Evolutionary conservation across 495 filamentous ascomycete genomes (phyloP), one percentile per base, ranked within the genome.

Genomic region (Hypoxylon rickii): DNA sequence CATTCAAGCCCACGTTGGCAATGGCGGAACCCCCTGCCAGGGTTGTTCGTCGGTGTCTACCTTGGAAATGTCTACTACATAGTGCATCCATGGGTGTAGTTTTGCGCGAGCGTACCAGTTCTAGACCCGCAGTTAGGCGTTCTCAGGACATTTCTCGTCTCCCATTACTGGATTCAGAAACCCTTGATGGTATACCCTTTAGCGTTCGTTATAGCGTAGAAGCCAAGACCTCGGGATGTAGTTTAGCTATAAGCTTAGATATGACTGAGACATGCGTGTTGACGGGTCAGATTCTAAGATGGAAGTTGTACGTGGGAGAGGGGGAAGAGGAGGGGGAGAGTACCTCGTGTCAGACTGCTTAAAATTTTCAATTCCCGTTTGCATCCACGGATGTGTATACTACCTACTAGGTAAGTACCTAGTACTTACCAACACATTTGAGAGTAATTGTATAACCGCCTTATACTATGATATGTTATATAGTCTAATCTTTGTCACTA

Each of bases 61-160:
- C 24, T 29, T 4, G 4, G 24, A 10, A n/a, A n/a, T n/a, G n/a
- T n/a, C n/a, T n/a, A n/a, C n/a, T n/a, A 29, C 24, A 29, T 29
- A 29, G 24, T 29, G 24, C 24, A 29, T 29, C 4, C 4, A 4
- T 29, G 10, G n/a, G n/a, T n/a, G 10, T 29, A 52, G 48, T 58
- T 58, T 47, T 42, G 26, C 39, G 36, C 48, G 19, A 57, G n/a
- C 59, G 36, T 63, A 57, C 59, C 43, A 33, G 44, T 51, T 58
- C 57, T 47, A 57, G 66, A 64, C 63, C 63, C 66, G 61, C 63
- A 50, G 6, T 43, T 69, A 69, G 66, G 66, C 66, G 56, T 69
- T 62, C 50, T 62, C 56, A 26, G 53, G 48, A 61, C 49, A 58
- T 51, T 29, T 60, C 63, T 69, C 66, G 66, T 69, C 46, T 69